A percentile compares a stretch with the other conserved stretches of the same genome.
phyloP scores from a whole-genome alignment of 345 rosid genomes.

The Pistacia atlantica region DNA sequence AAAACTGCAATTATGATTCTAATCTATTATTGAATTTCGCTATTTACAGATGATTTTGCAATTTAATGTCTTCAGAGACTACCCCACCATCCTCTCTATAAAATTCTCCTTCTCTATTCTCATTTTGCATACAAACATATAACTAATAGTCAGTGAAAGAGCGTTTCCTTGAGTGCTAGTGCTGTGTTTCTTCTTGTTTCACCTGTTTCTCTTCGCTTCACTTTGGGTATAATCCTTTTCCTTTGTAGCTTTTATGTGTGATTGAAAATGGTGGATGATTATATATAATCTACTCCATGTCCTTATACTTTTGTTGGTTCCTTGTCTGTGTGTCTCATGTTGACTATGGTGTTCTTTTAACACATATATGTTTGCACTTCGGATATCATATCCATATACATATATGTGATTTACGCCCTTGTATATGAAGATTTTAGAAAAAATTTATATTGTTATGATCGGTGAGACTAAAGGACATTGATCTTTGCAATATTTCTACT shows the following conservation, averaged over 20 bases:
- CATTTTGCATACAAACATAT: conserved; percentile 1
- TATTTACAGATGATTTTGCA: not conserved
- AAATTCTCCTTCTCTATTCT: not conserved
- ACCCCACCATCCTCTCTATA: not conserved
- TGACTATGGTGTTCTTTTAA: too few relatives aligned
- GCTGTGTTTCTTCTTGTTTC: not conserved
- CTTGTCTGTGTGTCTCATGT: not conserved
- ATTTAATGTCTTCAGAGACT: not conserved
- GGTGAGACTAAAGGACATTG: too few relatives aligned
- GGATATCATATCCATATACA: too few relatives aligned
- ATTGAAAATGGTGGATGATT: not conserved
- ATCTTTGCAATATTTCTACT: too few relatives aligned
- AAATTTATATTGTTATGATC: too few relatives aligned
- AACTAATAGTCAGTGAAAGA: not conserved
- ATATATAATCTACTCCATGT: too few relatives aligned
- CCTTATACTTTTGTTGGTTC: not conserved
- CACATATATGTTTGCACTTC: too few relatives aligned
- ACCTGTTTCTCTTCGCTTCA: not conserved
- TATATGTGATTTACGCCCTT: too few relatives aligned
- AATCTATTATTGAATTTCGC: conserved; percentile 16
- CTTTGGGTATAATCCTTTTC: not conserved
- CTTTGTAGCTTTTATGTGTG: not conserved
- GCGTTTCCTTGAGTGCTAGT: not conserved
- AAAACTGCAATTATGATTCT: conserved; percentile 12
- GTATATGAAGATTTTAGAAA: too few relatives aligned